phyloP scores from a whole-genome alignment of 2,329 filamentous ascomycete species.

The Botrytis porri region DNA sequence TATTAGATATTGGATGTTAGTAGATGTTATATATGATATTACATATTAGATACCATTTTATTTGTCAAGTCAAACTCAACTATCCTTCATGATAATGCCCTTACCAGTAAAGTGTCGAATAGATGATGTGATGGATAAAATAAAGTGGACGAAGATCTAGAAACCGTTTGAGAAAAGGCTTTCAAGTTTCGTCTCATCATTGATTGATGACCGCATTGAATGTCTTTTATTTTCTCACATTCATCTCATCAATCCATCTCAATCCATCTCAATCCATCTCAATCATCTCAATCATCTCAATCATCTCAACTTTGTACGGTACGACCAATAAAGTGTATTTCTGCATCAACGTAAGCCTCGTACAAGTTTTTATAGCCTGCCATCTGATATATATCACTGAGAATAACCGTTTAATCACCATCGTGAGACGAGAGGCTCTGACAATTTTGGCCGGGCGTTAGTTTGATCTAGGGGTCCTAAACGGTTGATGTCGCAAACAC shows the following conservation, averaged over 20 bases:
- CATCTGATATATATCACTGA: neutral
- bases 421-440: neutral
- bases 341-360: neutral
- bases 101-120: neutral
- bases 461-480: neutral
- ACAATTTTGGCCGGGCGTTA: neutral
- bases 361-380: neutral
- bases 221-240: neutral
- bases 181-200: neutral
- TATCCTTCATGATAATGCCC: neutral
- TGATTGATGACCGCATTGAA: neutral
- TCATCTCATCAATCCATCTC: constrained; percentile 1
- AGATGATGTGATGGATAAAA: neutral
- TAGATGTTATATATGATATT: no score
- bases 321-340: neutral
- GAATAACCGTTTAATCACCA: neutral
- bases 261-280: neutral
- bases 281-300: neutral
- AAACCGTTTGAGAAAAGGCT: neutral
- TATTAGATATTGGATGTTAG: no score
- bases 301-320: neutral
- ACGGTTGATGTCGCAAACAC: neutral
- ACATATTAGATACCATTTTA: no score
- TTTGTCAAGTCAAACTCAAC: no score
- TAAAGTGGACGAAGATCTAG: neutral